Conservation (phyloP, 1,139 yeast species). For the Wickerhamomyces sp. region DNA sequence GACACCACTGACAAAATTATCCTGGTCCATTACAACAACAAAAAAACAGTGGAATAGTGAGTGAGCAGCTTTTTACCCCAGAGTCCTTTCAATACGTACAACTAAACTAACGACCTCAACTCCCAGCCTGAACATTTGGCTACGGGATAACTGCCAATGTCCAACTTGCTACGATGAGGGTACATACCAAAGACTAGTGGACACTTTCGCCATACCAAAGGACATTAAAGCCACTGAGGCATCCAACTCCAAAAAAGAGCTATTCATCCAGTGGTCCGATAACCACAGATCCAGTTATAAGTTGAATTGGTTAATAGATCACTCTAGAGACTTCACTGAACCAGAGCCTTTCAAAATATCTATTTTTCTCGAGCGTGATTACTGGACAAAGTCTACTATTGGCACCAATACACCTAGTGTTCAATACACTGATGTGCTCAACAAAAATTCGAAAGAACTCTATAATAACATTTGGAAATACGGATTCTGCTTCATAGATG, state of each 20-base stretch:
- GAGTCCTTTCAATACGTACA: no score
- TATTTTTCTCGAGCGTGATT: constrained; percentile 22
- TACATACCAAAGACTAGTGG: constrained; percentile 61
- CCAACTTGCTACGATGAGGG: constrained; percentile 50
- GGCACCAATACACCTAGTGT: constrained; percentile 42
- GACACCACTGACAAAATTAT: no score
- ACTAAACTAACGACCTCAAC: background rate
- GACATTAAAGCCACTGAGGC: constrained; percentile 36
- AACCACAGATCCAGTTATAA: constrained; percentile 45
- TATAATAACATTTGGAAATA: constrained; percentile 50
- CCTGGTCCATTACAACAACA: no score
- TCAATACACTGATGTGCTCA: constrained; percentile 34
- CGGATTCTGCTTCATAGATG: constrained; percentile 62
- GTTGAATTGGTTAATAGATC: constrained; percentile 49
- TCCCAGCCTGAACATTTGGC: constrained; percentile 41
- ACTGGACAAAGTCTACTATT: constrained; percentile 50
- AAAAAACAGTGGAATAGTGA: no score
- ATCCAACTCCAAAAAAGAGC: constrained; percentile 11
- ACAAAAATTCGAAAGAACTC: constrained; percentile 39
- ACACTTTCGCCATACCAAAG: constrained; percentile 45
- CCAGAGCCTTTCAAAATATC: constrained; percentile 27
- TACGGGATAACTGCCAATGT: constrained; percentile 69
- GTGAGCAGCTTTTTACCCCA: no score
- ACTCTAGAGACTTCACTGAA: constrained; percentile 51
- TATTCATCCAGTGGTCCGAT: constrained; percentile 42